phyloP scores from a whole-genome alignment of 1,139 yeast species.

The Hemisphaericaspora lyxosophila region DNA sequence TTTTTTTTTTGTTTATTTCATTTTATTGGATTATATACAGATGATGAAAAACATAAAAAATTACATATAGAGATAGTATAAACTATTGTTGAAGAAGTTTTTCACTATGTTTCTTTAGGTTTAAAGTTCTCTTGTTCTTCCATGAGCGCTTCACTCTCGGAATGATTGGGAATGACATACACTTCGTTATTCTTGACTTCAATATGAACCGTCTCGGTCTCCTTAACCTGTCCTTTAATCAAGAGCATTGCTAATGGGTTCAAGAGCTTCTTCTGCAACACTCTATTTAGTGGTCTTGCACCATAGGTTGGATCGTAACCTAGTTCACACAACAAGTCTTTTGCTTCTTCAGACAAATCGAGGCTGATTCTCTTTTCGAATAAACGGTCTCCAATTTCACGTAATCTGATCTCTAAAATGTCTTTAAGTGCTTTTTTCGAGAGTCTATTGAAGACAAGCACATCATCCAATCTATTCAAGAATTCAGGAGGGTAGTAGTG shows the following conservation, averaged over 20 bases:
- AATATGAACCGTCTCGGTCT: slow-evolving; percentile 62
- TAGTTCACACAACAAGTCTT: slow-evolving; percentile 71
- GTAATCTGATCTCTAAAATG: slow-evolving; percentile 80
- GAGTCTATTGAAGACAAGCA: slow-evolving; percentile 83
- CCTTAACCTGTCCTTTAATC: slow-evolving; percentile 74
- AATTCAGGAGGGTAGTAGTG: slow-evolving; percentile 88
- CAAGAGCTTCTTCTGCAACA: slow-evolving; percentile 75
- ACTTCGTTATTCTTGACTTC: slow-evolving; percentile 27
- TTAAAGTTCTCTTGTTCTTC: slow-evolving; percentile 9
- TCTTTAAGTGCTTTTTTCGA: slow-evolving; percentile 69
- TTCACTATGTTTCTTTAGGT: too few relatives aligned
- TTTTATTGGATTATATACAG: neutral
- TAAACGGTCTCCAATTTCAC: slow-evolving; percentile 76
- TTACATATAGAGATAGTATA: too few relatives aligned
- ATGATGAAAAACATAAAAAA: too few relatives aligned
- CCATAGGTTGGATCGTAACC: slow-evolving; percentile 94
- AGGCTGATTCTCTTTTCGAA: slow-evolving; percentile 75
- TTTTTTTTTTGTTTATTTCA: neutral
- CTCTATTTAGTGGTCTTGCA: slow-evolving; percentile 92
- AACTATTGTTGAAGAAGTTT: too few relatives aligned
- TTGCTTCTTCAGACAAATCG: slow-evolving; percentile 59
- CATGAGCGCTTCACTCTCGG: slow-evolving; percentile 9
- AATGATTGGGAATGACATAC: slow-evolving; percentile 50
- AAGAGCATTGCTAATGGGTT: slow-evolving; percentile 83
- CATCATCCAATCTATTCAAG: slow-evolving; percentile 88